Evolutionary conservation across 495 filamentous ascomycete species (phyloP), one percentile per base, ranked within the genome.

Genomic region (Podospora australis): DNA sequence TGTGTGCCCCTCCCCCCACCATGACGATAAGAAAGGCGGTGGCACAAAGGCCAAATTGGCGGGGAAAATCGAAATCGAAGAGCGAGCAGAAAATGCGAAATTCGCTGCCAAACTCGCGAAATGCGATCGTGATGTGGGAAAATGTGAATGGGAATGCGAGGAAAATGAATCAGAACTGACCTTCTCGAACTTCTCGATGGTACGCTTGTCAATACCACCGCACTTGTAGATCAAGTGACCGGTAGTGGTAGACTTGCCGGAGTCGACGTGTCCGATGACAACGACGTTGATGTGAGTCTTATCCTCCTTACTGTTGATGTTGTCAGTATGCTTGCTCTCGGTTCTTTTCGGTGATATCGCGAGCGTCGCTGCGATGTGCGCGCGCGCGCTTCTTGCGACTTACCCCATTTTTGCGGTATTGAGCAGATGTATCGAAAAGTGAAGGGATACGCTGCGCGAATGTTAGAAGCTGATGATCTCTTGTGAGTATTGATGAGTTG

Each of bases 141-240:
- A 54, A 53, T 17, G 35, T 36, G 48, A 29, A 52, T 39, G 26
- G 20, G 16, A 19, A 36, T 20, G 39, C n/a, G 30, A 23, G 35
- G 9, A 50, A 28, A 36, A 30, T 48, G 49, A 58, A 61, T 32
- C 17, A 45, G 47, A 53, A 67, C 82, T 73, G 67, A 91, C 87
- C 87, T 98, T 98, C 89, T 98, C 92, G 81, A 98, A 98, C 86
- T 98, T 98, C 86, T 98, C 94, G 69, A 98, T 98, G 70, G 94
- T 97, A 91, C 92, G 92, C 80, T 88, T 87, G 86, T 98, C 92
- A 67, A 98, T 98, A 86, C 92, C 92, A 84, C 92, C 92, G 79
- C 92, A 98, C 80, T 98, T 95, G 88, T 98, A 98, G 86, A 97
- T 98, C 78, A 97, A 80, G 76, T 97, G 92, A 72, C 85, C 83